A percentile compares a stretch with the other conserved stretches of the same genome.
These are phyloP conservation scores for Monascus ruber DNA, from an alignment of 2,329 filamentous ascomycete genomes.

Conservation along the genomic window DNA sequence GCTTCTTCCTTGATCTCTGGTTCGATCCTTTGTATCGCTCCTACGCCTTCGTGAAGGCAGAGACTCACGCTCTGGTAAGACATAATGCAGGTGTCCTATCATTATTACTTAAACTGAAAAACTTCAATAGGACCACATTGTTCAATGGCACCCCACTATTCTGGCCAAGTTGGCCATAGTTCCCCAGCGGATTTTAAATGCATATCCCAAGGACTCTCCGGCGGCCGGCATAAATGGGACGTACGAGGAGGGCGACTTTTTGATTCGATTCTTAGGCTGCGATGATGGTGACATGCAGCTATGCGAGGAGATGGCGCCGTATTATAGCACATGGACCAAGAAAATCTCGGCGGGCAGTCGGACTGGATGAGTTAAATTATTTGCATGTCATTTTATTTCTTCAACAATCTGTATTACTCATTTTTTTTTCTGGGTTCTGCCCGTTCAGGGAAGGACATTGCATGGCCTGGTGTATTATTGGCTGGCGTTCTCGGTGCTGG, in stretches of 20 bases:
- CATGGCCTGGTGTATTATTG: too few species aligned
- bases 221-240: conserved; percentile 40
- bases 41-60: conserved; percentile 95
- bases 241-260: conserved; percentile 75
- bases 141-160: conserved; percentile 95
- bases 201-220: conserved; percentile 49
- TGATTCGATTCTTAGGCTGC: conserved; percentile 69
- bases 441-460: too few species aligned
- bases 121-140: conserved; percentile 59
- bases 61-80: conserved; percentile 76
- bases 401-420: conserved; percentile 1
- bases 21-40: conserved; percentile 86
- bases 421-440: background rate
- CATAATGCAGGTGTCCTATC: too few species aligned
- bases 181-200: conserved; percentile 74
- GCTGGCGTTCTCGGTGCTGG: too few species aligned
- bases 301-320: conserved; percentile 63
- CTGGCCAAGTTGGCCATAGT: conserved; percentile 79
- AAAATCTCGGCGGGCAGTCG: conserved; percentile 4
- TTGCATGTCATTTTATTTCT: background rate
- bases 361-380: conserved; percentile 4
- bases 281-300: conserved; percentile 42
- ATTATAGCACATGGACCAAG: conserved; percentile 33
- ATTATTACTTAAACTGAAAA: conserved; percentile 15
- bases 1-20: conserved; percentile 90